These are phyloP conservation scores for Lineolata rhizophorae DNA, from an alignment of 495 filamentous ascomycete genomes.

Conservation along the genomic window DNA sequence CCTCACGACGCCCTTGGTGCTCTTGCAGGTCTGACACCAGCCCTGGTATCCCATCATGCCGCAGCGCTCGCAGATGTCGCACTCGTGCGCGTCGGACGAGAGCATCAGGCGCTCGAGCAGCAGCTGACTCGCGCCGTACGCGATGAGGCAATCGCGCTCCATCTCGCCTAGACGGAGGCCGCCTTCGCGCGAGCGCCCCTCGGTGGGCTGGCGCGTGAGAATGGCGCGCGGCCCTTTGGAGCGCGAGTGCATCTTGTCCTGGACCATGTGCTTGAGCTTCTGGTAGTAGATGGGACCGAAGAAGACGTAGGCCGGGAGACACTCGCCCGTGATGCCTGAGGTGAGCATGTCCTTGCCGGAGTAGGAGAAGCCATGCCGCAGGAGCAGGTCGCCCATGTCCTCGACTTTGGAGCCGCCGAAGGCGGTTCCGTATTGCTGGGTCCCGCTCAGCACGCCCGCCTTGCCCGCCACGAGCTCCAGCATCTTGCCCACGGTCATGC, in stretches of 20 bases:
- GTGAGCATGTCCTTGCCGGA: slow-evolving; percentile 93
- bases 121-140: slow-evolving; percentile 68
- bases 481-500: slow-evolving; percentile 99
- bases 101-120: slow-evolving; percentile 89
- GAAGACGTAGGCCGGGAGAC: slow-evolving; percentile 89
- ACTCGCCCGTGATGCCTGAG: slow-evolving; percentile 83
- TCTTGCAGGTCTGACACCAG: slow-evolving; percentile 81
- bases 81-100: slow-evolving; percentile 67
- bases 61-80: slow-evolving; percentile 82
- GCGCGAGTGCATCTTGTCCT: slow-evolving; percentile 98
- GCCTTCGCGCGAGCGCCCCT: slow-evolving; percentile 81
- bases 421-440: slow-evolving; percentile 75
- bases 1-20: slow-evolving; percentile 52
- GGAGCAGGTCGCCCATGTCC: slow-evolving; percentile 65
- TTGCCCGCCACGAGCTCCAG: slow-evolving; percentile 90
- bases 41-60: slow-evolving; percentile 87
- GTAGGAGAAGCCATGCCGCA: slow-evolving; percentile 82
- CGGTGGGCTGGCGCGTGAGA: slow-evolving; percentile 87
- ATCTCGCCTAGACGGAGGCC: slow-evolving; percentile 93
- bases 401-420: slow-evolving; percentile 86
- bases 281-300: slow-evolving; percentile 99
- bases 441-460: slow-evolving; percentile 65
- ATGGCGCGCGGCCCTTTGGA: slow-evolving; percentile 74
- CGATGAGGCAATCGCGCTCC: slow-evolving; percentile 94
- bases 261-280: slow-evolving; percentile 99